Evolutionary conservation across 345 rosid genomes (phyloP).

Genomic region (Rhodomyrtus tomentosa): DNA sequence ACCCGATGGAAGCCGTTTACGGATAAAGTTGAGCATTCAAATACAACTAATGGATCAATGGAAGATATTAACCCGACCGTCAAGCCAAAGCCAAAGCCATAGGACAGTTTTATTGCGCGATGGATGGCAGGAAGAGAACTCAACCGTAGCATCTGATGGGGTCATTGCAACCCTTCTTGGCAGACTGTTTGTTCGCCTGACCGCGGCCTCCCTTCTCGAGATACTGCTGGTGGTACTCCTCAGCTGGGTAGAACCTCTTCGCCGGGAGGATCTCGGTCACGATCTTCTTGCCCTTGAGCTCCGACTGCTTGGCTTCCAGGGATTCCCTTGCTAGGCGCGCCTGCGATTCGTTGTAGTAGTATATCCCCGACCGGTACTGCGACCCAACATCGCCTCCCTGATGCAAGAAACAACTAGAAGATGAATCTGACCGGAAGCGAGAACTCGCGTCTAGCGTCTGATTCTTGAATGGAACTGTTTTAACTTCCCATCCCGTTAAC

Average conservation of each 20-base stretch:
- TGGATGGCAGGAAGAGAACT: not conserved
- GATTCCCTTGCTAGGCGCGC: conserved; percentile 43
- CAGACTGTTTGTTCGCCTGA: conserved; percentile 40
- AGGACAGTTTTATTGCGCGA: not conserved
- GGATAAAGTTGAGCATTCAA: not conserved
- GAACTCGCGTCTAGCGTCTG: not conserved
- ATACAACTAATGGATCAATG: not conserved
- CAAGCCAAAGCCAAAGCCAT: not conserved
- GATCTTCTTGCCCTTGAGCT: conserved; percentile 31
- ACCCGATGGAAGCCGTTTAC: not conserved
- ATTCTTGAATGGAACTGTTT: not conserved
- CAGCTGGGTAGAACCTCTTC: conserved; percentile 67
- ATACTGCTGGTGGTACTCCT: conserved; percentile 73
- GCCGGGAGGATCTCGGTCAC: conserved; percentile 75
- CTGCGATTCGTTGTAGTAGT: conserved; percentile 50
- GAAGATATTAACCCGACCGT: not conserved
- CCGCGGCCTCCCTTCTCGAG: conserved; percentile 75
- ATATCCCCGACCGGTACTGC: conserved; percentile 85
- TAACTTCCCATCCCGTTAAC: not conserved
- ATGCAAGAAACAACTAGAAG: not conserved
- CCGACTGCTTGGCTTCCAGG: conserved; percentile 48
- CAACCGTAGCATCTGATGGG: conserved; percentile 79
- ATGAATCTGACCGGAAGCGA: not conserved
- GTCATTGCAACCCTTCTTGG: conserved; percentile 60
- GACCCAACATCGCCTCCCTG: conserved; percentile 79